These are phyloP conservation scores for Aspergillus aculeatinus DNA, from an alignment of 2,329 filamentous ascomycete species.

Conservation along the genomic window DNA sequence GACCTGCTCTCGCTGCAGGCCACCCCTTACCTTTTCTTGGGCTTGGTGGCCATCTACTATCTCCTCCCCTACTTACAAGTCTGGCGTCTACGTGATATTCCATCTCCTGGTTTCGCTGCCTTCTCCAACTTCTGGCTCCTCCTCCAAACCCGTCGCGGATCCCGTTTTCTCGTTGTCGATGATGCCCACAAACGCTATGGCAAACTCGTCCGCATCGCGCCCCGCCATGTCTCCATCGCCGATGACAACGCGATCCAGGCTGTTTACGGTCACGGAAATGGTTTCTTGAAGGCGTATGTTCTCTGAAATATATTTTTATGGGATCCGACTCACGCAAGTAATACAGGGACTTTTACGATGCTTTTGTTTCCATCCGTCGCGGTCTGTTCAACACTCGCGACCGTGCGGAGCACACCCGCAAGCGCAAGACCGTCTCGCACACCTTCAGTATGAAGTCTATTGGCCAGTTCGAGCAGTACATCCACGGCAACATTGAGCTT, in stretches of 20 bases:
- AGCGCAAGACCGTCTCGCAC: constrained; percentile 84
- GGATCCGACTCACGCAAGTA: background rate
- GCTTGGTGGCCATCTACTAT: constrained; percentile 55
- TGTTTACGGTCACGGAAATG: constrained; percentile 79
- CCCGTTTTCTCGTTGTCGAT: constrained; percentile 65
- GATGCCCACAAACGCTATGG: constrained; percentile 72
- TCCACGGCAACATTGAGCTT: constrained; percentile 72
- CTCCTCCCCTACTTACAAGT: constrained; percentile 59
- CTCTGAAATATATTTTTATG: background rate
- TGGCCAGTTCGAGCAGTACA: constrained; percentile 83
- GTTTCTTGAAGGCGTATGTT: constrained; percentile 67
- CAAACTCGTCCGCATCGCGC: constrained; percentile 78
- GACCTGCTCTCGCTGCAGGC: constrained; percentile 28
- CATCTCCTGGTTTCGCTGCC: constrained; percentile 54
- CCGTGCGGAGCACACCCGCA: constrained; percentile 77
- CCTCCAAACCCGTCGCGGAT: constrained; percentile 62
- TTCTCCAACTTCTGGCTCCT: constrained; percentile 83
- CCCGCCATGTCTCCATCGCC: constrained; percentile 78
- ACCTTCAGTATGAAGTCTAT: constrained; percentile 83
- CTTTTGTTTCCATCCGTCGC: constrained; percentile 81
- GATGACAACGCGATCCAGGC: constrained; percentile 73
- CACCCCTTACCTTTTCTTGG: constrained; percentile 45
- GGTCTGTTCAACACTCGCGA: constrained; percentile 89
- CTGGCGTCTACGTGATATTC: constrained; percentile 53
- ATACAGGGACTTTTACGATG: constrained; percentile 78